These are phyloP conservation scores for Athelia sp. DNA, from an alignment of 1,284 basidiomycete genomes.

Conservation along the genomic window DNA sequence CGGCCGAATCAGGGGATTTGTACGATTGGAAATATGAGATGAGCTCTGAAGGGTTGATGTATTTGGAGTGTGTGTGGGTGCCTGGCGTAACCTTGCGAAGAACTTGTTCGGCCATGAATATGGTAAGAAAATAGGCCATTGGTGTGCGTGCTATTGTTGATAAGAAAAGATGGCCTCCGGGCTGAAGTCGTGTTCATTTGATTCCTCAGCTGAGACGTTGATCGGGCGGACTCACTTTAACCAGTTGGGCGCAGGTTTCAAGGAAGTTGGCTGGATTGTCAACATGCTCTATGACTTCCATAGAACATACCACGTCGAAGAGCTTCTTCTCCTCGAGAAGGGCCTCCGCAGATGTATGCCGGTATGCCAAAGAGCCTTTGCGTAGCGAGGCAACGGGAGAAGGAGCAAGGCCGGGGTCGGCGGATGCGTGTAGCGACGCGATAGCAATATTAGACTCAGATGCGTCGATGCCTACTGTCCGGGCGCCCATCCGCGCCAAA, in stretches of 20 bases:
- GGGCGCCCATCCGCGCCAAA: slow-evolving; percentile 83
- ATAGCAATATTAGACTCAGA: slow-evolving; percentile 84
- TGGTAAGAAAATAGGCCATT: slow-evolving; percentile 85
- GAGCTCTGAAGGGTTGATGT: slow-evolving; percentile 87
- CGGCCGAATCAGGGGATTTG: slow-evolving; percentile 32
- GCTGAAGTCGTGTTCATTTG: slow-evolving; percentile 39
- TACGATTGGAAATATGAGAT: slow-evolving; percentile 73
- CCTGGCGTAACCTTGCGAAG: slow-evolving; percentile 82
- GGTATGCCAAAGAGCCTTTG: slow-evolving; percentile 43
- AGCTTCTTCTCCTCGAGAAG: slow-evolving; percentile 55
- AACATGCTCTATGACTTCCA: slow-evolving; percentile 99
- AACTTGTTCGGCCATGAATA: slow-evolving; percentile 85
- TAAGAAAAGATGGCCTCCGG: slow-evolving; percentile 92
- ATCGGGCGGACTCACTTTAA: slow-evolving; percentile 58
- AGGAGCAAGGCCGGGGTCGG: slow-evolving; percentile 63
- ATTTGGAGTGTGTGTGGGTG: slow-evolving; percentile 93
- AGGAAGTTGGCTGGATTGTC: slow-evolving; percentile 88
- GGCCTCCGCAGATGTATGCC: slow-evolving; percentile 78
- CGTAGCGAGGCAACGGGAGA: neutral
- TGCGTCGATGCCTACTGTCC: slow-evolving; percentile 88
- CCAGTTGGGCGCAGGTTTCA: slow-evolving; percentile 72
- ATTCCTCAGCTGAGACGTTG: neutral
- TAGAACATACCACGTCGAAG: slow-evolving; percentile 93
- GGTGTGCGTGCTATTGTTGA: slow-evolving; percentile 97
- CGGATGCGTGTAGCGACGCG: slow-evolving; percentile 77